A percentile compares a stretch with the other conserved stretches of the same genome.
Conservation (phyloP, 306 rosid species). For the Ormosia semicastrata region DNA sequence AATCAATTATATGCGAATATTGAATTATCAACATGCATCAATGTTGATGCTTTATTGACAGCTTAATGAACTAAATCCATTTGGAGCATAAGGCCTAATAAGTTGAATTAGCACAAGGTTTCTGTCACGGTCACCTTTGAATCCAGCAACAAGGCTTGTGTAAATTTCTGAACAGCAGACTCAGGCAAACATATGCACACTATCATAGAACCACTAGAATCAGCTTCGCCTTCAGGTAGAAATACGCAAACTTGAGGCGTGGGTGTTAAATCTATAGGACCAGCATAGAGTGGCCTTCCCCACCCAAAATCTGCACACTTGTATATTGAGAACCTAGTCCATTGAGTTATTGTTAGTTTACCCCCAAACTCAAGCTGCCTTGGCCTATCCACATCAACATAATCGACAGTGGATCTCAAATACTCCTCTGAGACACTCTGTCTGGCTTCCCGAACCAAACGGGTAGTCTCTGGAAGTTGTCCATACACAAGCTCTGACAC, state of each 20-base stretch:
- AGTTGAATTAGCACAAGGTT: neutral
- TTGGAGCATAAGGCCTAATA: neutral
- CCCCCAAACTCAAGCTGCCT: slow-evolving; percentile 83
- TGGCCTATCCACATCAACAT: slow-evolving; percentile 63
- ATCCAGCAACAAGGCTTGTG: slow-evolving; percentile 38
- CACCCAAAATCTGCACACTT: slow-evolving; percentile 84
- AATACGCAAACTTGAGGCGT: slow-evolving; percentile 93
- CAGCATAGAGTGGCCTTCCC: slow-evolving; percentile 85
- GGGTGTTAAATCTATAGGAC: slow-evolving; percentile 87
- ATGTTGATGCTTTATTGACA: neutral
- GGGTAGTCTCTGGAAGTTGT: slow-evolving; percentile 44
- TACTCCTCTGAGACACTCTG: slow-evolving; percentile 67
- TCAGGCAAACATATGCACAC: slow-evolving; percentile 90
- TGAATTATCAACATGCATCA: slow-evolving; percentile 6
- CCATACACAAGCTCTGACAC: slow-evolving; percentile 58
- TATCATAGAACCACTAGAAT: slow-evolving; percentile 53
- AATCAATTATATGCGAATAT: neutral
- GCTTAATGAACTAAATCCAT: neutral
- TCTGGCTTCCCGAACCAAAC: slow-evolving; percentile 63
- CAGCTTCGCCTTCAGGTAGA: slow-evolving; percentile 66
- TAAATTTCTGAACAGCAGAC: slow-evolving; percentile 53
- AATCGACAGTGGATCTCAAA: slow-evolving; percentile 79
- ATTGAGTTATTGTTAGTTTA: slow-evolving; percentile 81
- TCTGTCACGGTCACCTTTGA: slow-evolving; percentile 12
- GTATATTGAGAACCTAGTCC: slow-evolving; percentile 87